Evolutionary conservation across 768 basidiomycete genomes (phyloP).

Genomic region (Phylloporus arenicola): DNA sequence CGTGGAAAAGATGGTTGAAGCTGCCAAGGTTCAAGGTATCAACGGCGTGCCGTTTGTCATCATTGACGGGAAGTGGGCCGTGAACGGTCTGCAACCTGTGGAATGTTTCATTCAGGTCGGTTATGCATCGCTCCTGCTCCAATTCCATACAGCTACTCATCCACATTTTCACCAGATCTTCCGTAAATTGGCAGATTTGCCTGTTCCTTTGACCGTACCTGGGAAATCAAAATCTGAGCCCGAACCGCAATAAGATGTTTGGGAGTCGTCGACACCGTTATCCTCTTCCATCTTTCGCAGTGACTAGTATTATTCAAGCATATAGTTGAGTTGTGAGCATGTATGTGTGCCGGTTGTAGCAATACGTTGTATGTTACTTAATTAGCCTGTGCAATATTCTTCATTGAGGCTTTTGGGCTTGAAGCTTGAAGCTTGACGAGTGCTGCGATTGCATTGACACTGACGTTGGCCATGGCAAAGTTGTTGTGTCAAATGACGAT

Average conservation of each 20-base stretch:
- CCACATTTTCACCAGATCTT: slow-evolving; percentile 18
- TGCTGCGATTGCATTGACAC: too few species aligned
- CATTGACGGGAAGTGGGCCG: slow-evolving; percentile 40
- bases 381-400: too few species aligned
- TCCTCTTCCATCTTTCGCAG: not conserved
- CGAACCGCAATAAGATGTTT: not conserved
- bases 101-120: slow-evolving; percentile 37
- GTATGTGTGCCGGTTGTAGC: too few species aligned
- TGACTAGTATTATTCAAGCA: not conserved
- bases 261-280: not conserved
- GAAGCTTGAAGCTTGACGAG: too few species aligned
- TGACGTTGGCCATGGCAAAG: too few species aligned
- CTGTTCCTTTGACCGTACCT: not conserved
- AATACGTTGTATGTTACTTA: too few species aligned
- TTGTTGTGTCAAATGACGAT: too few species aligned
- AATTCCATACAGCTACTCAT: not conserved
- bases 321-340: too few species aligned
- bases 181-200: slow-evolving; percentile 23
- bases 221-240: not conserved
- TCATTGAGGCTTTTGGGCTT: too few species aligned
- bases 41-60: slow-evolving; percentile 49
- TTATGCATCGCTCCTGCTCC: not conserved
- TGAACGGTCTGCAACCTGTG: slow-evolving; percentile 39
- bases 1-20: slow-evolving; percentile 34
- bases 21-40: slow-evolving; percentile 39